Evolutionary conservation across 2,329 filamentous ascomycete species (phyloP), one percentile per base, ranked within the genome.

Genomic region (Colletotrichum cereale): DNA sequence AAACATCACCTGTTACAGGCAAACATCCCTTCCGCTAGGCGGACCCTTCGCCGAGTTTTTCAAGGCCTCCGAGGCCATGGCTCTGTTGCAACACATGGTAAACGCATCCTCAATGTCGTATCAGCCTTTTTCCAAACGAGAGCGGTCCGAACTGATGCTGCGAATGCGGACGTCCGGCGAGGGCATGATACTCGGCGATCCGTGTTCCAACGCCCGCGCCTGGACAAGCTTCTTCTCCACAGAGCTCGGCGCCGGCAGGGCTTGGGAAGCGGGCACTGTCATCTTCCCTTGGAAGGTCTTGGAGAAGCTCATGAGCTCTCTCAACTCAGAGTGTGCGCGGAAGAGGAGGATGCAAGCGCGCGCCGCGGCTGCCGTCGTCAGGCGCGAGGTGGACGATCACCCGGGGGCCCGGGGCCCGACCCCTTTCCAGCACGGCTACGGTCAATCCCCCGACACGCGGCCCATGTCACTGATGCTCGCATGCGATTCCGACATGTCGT

Each of bases 151-250:
- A 14, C 21, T 71, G 58, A 63, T 68, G 65, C 53, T 57, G 4
- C 65, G 69, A 31, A 71, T 71, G 69, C 65, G 69, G 7, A 52
- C 66, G 6, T 68, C 65, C 24, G 14, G 36, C 6, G 69, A 69
- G 12, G 66, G 53, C 58, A 68, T 71, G 65, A 42, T 68, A 31
- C 65, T 71, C 3, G 69, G 69, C 31, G 58, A 71, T 6, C 58
- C 65, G 12, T 71, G 69, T 18, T 55, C 65, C 31, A 71, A 71
- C 38, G 69, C 69, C 29, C 69, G 69, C 36, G 69, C 69, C 11
- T 71, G 69, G 69, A 71, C 69, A 26, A 68, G 58, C 34, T 71
- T 71, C 31, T 71, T 71, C 24, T 67, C 69, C 18, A 24, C 58
- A 16, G 69, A 71, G 11, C 65, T 71, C 29, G 53, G 58, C 16